Percentiles rank a stretch among this genome's conserved stretches.
These are phyloP conservation scores for Leishmania turanica DNA, from an alignment of 208 protist species.

Conservation along the genomic window DNA sequence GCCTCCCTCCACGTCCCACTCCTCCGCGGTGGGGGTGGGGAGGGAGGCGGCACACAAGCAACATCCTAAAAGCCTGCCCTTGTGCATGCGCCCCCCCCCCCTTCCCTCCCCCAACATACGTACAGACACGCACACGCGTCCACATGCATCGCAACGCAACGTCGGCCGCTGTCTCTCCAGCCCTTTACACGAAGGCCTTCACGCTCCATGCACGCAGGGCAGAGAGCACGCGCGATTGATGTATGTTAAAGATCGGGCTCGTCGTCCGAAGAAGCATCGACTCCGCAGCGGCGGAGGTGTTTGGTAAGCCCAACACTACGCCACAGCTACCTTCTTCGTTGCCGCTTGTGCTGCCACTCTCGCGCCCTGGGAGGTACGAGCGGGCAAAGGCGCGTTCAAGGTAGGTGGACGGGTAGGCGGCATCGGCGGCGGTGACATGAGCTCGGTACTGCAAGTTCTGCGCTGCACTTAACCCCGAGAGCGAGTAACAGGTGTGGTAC, in stretches of 20 bases:
- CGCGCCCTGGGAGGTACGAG: conserved; percentile 46
- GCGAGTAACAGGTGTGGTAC: conserved; percentile 94
- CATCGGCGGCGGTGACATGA: conserved; percentile 20
- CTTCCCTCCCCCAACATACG: not conserved
- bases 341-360: not conserved
- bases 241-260: conserved; percentile 85
- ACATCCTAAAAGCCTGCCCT: not conserved
- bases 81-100: not conserved
- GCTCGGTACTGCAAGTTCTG: conserved; percentile 77
- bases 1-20: not conserved
- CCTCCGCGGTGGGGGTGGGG: no score
- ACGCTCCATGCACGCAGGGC: conserved; percentile 47
- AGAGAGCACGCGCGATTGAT: conserved; percentile 43
- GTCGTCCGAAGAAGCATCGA: conserved; percentile 39
- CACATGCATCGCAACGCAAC: not conserved
- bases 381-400: conserved; percentile 38
- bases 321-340: conserved; percentile 31
- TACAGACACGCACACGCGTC: not conserved
- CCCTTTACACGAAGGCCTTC: conserved; percentile 50
- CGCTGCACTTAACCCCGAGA: conserved; percentile 78
- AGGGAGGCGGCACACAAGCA: not conserved
- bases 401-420: conserved; percentile 24
- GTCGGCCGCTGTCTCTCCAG: not conserved
- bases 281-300: conserved; percentile 24
- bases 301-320: conserved; percentile 44